A percentile compares a stretch with the other conserved stretches of the same genome.
Conservation (phyloP, 306 rosid species). For the Prunus mira region DNA sequence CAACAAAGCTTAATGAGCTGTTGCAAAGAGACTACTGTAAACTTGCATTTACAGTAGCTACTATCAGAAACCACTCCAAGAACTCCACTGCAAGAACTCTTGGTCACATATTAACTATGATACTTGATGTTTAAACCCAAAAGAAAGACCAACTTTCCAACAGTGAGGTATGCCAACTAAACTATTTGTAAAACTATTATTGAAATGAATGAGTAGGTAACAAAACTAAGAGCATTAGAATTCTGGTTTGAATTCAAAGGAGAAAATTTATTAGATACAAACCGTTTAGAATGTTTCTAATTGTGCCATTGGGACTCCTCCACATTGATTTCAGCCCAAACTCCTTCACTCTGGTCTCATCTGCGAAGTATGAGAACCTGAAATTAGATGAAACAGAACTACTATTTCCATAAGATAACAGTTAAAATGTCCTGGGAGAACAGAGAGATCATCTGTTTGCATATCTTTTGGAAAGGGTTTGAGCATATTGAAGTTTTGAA, state of each 20-base stretch:
- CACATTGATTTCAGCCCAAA: constrained; percentile 96
- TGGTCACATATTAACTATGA: background rate
- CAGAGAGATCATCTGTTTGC: background rate
- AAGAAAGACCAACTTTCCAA: background rate
- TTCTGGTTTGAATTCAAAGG: background rate
- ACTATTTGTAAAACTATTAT: background rate
- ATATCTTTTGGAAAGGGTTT: background rate
- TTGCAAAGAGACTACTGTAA: background rate
- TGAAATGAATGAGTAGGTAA: background rate
- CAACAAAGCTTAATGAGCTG: background rate
- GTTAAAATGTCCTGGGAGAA: background rate
- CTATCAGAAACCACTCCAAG: background rate
- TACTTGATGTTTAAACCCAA: background rate
- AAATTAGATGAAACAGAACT: background rate
- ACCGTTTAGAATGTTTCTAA: constrained; percentile 90
- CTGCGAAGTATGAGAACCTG: constrained; percentile 42
- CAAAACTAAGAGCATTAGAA: background rate
- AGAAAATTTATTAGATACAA: constrained; percentile 16
- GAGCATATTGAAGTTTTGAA: background rate
- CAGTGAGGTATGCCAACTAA: background rate
- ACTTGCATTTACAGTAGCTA: background rate
- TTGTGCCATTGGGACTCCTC: constrained; percentile 99
- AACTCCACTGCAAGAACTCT: background rate
- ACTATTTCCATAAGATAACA: background rate
- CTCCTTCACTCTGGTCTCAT: constrained; percentile 90